phyloP scores from a whole-genome alignment of 495 filamentous ascomycete genomes.

The Aspergillus leporis region DNA sequence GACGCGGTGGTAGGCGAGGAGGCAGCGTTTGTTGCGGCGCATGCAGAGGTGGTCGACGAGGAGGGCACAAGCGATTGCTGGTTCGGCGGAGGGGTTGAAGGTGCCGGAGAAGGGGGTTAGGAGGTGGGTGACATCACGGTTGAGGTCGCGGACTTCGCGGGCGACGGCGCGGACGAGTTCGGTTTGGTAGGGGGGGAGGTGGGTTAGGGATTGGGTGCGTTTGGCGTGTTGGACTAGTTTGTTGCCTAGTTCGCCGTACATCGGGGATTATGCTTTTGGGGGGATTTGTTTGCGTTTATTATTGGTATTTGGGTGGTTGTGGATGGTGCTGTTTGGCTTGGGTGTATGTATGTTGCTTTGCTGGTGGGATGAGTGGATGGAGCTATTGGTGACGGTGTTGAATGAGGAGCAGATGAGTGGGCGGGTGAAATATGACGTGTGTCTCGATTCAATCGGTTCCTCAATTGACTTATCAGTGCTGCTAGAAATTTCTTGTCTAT shows the following conservation, averaged over 20 bases:
- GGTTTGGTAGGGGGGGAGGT: constrained; percentile 91
- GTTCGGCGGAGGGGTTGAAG: constrained; percentile 84
- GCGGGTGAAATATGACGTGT: background rate
- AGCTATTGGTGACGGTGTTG: no score
- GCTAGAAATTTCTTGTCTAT: background rate
- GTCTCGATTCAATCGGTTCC: background rate
- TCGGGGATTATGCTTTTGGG: constrained; percentile 32
- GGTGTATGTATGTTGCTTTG: background rate
- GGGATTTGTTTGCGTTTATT: no score
- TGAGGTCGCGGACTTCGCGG: constrained; percentile 90
- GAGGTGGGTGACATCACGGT: constrained; percentile 80
- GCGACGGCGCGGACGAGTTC: constrained; percentile 86
- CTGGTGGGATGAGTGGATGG: background rate
- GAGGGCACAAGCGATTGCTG: constrained; percentile 80
- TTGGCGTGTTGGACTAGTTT: constrained; percentile 96
- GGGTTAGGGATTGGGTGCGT: constrained; percentile 81
- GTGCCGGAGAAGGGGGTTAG: constrained; percentile 78
- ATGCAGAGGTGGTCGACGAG: constrained; percentile 93
- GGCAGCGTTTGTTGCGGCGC: constrained; percentile 93
- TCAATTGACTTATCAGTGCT: background rate
- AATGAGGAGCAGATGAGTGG: no score
- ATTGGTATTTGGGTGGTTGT: background rate
- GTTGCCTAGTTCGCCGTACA: constrained; percentile 92
- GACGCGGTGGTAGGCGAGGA: constrained; percentile 91
- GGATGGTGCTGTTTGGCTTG: background rate